Base-by-base conservation (phyloP, 2,329 filamentous ascomycete species). In the Dactylellina parvicollis region DNA sequence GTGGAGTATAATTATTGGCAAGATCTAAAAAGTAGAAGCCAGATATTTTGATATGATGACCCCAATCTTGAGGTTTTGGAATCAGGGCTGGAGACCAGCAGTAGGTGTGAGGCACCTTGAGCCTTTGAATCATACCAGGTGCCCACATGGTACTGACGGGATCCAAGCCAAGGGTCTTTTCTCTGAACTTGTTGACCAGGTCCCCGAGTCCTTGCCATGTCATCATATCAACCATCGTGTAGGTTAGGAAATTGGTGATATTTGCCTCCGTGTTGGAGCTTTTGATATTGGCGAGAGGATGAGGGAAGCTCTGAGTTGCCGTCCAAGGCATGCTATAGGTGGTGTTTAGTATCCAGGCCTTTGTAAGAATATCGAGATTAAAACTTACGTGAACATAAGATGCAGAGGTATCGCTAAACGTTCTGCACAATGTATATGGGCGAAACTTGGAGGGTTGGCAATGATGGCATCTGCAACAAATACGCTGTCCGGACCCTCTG, bases 201-300 rank as follows among this genome's bases (percentile, higher is more conserved):
- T 97, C 93, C 36, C 93, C 93, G 2, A 96, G 82, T 0, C 92
- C 92, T 81, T 96, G 92, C 92, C 92, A 96, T 9, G 92, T 93
- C 85, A 96, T 88, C 86, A 96, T 91, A 76, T 96, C 92, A 1
- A 96, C 90, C 18, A 96, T 83, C 0, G 89, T 88, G 77, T 96
- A 96, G 0, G 90, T 91, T 65, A 96, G 84, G 78, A 91, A 94
- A 77, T 95, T 96, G 0, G 91, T 90, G 69, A 92, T 85, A n/a
- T 86, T 86, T 3, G 87, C 84, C 77, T 95, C 91, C 0, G 90
- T 89, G 76, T 92, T 92, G 0, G 89, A 87, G 1, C 87, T 88
- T 75, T 91, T 86, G 65, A 96, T 89, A 75, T 95, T 94, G 0
- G 92, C 92, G 22, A 96, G 83, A 0, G 92, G 92, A 77, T 96